Conservation (phyloP, 441 rosid species). For the Pelargonium myrrhifolium region DNA sequence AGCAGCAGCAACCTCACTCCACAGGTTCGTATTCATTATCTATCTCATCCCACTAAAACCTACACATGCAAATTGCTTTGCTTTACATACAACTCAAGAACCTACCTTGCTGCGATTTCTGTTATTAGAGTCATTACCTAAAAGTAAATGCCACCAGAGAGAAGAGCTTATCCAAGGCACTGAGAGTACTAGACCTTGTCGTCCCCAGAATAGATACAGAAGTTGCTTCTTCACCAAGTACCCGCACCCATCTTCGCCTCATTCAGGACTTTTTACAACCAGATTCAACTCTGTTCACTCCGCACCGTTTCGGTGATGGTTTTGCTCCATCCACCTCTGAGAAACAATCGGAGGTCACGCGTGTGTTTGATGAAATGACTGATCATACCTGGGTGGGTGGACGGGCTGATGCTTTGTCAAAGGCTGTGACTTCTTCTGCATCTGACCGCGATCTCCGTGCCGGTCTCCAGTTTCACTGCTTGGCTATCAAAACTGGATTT, state of each 20-base stretch:
- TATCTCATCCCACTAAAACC: neutral
- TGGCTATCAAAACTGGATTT: constrained; percentile 48
- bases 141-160: neutral
- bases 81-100: neutral
- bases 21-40: neutral
- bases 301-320: constrained; percentile 13
- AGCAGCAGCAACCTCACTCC: neutral
- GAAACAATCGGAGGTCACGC: constrained; percentile 12
- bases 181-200: constrained; percentile 42
- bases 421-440: constrained; percentile 47
- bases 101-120: neutral
- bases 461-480: constrained; percentile 54
- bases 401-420: constrained; percentile 40
- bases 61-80: neutral
- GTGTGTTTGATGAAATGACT: constrained; percentile 30
- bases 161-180: constrained; percentile 38
- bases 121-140: neutral
- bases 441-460: constrained; percentile 33
- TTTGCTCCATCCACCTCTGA: constrained; percentile 14
- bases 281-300: constrained; percentile 22
- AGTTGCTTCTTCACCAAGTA: neutral
- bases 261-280: constrained; percentile 44
- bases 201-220: constrained; percentile 29
- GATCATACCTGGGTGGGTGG: constrained; percentile 7
- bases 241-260: constrained; percentile 44